Base-by-base conservation (phyloP, 257 asterid genomes). In the Solanum virginianum region DNA sequence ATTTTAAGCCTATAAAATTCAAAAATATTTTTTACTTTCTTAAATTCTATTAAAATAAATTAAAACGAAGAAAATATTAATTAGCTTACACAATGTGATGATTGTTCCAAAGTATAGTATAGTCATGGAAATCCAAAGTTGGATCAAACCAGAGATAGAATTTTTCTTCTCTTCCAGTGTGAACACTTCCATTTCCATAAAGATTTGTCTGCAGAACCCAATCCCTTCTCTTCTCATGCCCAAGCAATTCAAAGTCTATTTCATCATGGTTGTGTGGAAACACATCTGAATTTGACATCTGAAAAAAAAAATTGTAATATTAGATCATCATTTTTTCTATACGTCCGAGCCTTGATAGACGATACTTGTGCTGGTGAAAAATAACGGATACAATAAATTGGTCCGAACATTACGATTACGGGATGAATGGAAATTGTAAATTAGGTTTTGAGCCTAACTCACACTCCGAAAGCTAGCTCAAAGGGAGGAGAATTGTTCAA, bases 131-230 rank as follows among this genome's bases (percentile, higher is more conserved):
- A 54, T 57, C 85, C 47, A 83, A 83, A 10, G 98, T 95, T 7
- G 98, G 98, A 85, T 95, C 98, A 71, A 95, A 95, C 98, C 98
- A 95, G 16, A 94, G 95, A 93, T 94, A 92, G 83, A 95, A 87
- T 81, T 95, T 95, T 87, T 95, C 98, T 87, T 94, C 98, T 57
- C 98, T 88, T 80, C 98, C 98, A 1, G 92, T 95, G 29, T 85
- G 89, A 14, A 93, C 95, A 81, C 98, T 95, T 83, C 98, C 98
- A 88, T 94, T 95, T 16, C 98, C 97, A 22, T 95, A 95, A 47
- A 94, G 84, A 89, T 94, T 95, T 2, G 98, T 95, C 82, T 95
- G 98, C 10, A 95, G 88, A 32, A 92, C 91, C 98, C 97, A 95
- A 6, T 94, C 95, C 84, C 95, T 89, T 87, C 95, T 89, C 82